Evolutionary conservation across 352 stramenopile species (phyloP).

Genomic region (Pythium pyrilobum): DNA sequence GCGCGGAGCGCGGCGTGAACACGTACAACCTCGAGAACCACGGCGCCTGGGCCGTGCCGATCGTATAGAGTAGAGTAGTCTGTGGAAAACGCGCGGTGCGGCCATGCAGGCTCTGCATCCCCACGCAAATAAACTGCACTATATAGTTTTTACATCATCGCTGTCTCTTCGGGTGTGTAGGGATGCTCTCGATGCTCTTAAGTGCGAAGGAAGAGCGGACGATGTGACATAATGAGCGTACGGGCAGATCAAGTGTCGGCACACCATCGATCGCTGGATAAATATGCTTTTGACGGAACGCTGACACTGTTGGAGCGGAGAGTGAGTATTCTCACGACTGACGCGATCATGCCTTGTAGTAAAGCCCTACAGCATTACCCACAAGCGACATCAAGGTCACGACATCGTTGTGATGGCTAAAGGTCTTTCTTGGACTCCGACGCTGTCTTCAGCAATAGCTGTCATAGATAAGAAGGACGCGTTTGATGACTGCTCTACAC

Average conservation of each 20-base stretch:
- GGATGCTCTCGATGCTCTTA: constrained; percentile 6
- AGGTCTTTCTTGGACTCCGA: constrained; percentile 1
- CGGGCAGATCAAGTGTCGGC: background rate
- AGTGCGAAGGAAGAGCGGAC: background rate
- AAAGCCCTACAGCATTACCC: background rate
- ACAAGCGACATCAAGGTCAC: constrained; percentile 1
- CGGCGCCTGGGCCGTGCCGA: constrained; percentile 64
- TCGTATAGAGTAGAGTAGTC: constrained; percentile 28
- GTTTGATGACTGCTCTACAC: constrained; percentile 6
- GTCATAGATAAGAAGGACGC: background rate
- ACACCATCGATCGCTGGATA: background rate
- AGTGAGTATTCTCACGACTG: constrained; percentile 1
- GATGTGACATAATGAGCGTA: background rate
- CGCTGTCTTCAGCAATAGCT: background rate
- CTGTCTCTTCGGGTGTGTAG: background rate
- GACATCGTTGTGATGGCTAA: constrained; percentile 2
- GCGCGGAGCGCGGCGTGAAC: constrained; percentile 60
- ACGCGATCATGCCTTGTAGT: background rate
- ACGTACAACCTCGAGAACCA: constrained; percentile 77
- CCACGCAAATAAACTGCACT: background rate
- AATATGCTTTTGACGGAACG: constrained; percentile 1
- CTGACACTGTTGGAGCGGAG: background rate
- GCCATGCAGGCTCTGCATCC: background rate
- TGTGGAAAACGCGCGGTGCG: background rate
- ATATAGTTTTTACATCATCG: too few relatives aligned